Evolutionary conservation across 352 stramenopile genomes (phyloP).

Genomic region (Phytophthora nicotianae): DNA sequence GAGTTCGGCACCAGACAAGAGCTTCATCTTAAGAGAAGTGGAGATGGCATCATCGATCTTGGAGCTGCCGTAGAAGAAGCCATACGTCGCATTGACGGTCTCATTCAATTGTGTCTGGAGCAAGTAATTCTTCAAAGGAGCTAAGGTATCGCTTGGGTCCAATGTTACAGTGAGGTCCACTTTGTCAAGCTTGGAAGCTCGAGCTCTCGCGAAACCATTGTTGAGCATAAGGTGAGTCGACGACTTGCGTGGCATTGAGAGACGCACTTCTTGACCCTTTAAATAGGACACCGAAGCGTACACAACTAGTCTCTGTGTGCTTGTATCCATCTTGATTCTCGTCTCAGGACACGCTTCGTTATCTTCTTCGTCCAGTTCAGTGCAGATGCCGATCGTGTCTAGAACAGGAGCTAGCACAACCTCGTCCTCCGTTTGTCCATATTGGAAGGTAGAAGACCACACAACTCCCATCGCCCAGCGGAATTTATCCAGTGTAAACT

Average conservation of each 20-base stretch:
- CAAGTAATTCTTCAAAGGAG: constrained; percentile 47
- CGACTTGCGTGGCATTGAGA: constrained; percentile 39
- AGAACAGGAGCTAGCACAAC: constrained; percentile 49
- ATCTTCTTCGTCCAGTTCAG: constrained; percentile 24
- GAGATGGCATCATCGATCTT: constrained; percentile 23
- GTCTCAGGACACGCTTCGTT: constrained; percentile 30
- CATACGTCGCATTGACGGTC: constrained; percentile 50
- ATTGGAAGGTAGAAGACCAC: constrained; percentile 44
- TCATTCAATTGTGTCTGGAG: constrained; percentile 41
- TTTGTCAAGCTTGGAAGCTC: constrained; percentile 39
- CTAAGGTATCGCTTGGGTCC: constrained; percentile 42
- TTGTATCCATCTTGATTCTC: constrained; percentile 33
- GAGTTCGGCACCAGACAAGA: constrained; percentile 42
- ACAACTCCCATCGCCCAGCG: constrained; percentile 53
- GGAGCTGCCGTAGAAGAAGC: constrained; percentile 27
- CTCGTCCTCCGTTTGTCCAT: constrained; percentile 29
- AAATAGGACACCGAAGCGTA: constrained; percentile 38
- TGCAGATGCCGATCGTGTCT: constrained; percentile 46
- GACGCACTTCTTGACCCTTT: constrained; percentile 37
- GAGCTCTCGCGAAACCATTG: constrained; percentile 39
- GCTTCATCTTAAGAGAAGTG: constrained; percentile 54
- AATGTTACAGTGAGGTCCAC: constrained; percentile 53
- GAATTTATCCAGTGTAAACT: constrained; percentile 55
- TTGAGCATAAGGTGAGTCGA: constrained; percentile 57
- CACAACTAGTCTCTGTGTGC: constrained; percentile 35